Evolutionary conservation across 768 basidiomycete genomes (phyloP), one percentile per base, ranked within the genome.

Genomic region (Tubosaeta brunneosetosa): DNA sequence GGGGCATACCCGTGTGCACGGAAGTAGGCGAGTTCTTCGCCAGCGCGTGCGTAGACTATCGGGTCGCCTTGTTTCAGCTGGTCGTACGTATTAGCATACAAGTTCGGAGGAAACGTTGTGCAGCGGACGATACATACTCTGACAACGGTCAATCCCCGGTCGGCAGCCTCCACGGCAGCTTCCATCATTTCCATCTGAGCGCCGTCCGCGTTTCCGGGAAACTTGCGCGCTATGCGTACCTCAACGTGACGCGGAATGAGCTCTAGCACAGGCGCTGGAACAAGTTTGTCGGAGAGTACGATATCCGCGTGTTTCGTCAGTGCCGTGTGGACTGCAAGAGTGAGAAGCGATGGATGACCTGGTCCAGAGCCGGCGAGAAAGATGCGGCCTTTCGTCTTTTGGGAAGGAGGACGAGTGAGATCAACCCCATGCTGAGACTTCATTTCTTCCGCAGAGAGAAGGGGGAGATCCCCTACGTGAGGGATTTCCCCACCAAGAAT

Each of bases 61-160:
- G 97, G 97, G 66, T 99, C 97, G 12, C 97, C 97, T 76, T 98
- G 97, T 73, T 99, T 98, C 16, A 99, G 77, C 89, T 92, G 46
- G 19, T 26, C 7, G 32, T 6, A 41, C 41, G 46, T 62, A 1
- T 22, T 37, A 29, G 34, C 9, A 29, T 4, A 29, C 29, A 4
- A 9, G 29, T 25, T 3, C 34, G 37, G 6, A 2, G 13, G 17
- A 9, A 34, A 33, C 8, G 11, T 19, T 3, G n/a, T 1, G 4
- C 1, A 2, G 8, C 43, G 13, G 17, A 36, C 11, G 47, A 26
- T 1, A 76, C 87, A 44, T 62, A 91, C 90, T 49, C 95, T 77
- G 32, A 99, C 88, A 25, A 99, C 94, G 6, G 83, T 87, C 53
- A 92, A 71, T 0, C 95, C 97, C 16, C 76, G 77, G 46, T 70